Base-by-base conservation (phyloP, 441 rosid species). In the Macaranga tanarius region DNA sequence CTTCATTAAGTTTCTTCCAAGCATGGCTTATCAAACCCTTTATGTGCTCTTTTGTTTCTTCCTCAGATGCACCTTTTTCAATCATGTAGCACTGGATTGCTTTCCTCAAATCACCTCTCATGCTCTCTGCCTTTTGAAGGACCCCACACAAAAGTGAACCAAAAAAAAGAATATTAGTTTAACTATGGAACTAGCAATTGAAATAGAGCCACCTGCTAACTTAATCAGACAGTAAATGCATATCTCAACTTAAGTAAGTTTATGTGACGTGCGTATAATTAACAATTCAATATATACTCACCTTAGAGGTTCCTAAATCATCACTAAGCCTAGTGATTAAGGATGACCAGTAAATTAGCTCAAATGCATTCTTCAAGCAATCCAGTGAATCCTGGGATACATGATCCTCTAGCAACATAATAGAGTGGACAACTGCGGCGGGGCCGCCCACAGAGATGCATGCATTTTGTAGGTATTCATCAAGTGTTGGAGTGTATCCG, bases 81-180 rank as follows among this genome's bases (percentile, higher is more conserved):
- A 56, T 54, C 82, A 82, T 73, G 63, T 61, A 82, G 58, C 77
- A 74, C 7, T 74, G n/a, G 8, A 76, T 40, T 0, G 75, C 51
- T 34, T 82, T 79, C 0, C 62, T 48, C 19, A 67, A 70, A 7
- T 79, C 79, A 1, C 82, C 81, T 54, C 79, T 79, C 26, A 22
- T 58, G 23, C 56, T 70, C 63, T 79, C 85, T 2, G 50, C 76
- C 82, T 77, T 28, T 9, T 22, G 44, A 55, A 10, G 73, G 45
- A 42, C 45, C 45, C 10, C 45, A 9, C 45, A 7, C 10, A 42
- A 42, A 42, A 38, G 3, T 3, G 7, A 38, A 38, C 42, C 3
- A 7, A 38, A 38, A 38, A 38, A 7, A 7, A 38, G 7, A 38
- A 38, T n/a, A n/a, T n/a, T n/a, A n/a, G n/a, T n/a, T n/a, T n/a